Conservation (phyloP, 768 basidiomycete genomes). For the Tubosaeta sp. region DNA sequence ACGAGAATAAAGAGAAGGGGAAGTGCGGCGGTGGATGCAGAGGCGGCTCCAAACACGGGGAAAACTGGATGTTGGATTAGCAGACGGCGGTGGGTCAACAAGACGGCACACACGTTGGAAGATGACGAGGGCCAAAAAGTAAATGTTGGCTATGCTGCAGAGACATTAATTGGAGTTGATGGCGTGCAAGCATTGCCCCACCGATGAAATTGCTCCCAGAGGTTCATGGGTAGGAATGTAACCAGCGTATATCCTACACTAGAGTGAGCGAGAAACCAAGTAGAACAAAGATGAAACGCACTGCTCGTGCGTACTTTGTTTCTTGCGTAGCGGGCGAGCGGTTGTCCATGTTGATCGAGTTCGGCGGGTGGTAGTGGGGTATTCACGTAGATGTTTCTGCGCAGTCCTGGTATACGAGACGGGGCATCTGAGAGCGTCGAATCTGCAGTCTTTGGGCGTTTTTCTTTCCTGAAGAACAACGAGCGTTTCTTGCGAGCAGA, state of each 20-base stretch:
- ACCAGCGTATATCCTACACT: constrained; percentile 78
- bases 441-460: constrained; percentile 33
- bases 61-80: constrained; percentile 57
- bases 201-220: constrained; percentile 94
- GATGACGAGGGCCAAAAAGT: constrained; percentile 81
- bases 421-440: constrained; percentile 25
- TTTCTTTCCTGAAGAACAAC: constrained; percentile 57
- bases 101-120: constrained; percentile 55
- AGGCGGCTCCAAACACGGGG: constrained; percentile 84
- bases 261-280: neutral
- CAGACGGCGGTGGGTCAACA: constrained; percentile 1
- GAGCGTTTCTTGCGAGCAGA: constrained; percentile 45
- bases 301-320: constrained; percentile 95
- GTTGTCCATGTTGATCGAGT: constrained; percentile 70
- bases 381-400: constrained; percentile 83
- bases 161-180: neutral
- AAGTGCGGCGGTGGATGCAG: constrained; percentile 75
- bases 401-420: constrained; percentile 40
- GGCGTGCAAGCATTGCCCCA: constrained; percentile 14
- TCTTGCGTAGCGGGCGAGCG: constrained; percentile 70
- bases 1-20: constrained; percentile 83
- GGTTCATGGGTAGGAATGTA: constrained; percentile 90
- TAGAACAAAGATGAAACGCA: constrained; percentile 37
- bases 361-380: constrained; percentile 59
- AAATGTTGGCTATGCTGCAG: constrained; percentile 81